phyloP scores from a whole-genome alignment of 1,284 basidiomycete species.

The Cryptococcus neoformans region DNA sequence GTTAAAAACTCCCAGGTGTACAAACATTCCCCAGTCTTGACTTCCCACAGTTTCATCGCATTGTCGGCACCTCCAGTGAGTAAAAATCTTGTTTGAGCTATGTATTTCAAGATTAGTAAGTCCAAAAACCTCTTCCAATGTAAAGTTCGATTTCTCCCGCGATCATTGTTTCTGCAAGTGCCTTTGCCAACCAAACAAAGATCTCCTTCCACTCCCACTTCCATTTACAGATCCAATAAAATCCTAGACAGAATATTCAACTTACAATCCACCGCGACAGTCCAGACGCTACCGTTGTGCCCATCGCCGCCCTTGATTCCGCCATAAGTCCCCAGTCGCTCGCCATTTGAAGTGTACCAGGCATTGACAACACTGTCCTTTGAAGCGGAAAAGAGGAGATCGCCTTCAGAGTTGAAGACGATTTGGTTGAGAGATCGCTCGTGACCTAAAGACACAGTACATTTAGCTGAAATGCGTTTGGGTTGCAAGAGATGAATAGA shows the following conservation, averaged over 20 bases:
- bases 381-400: slow-evolving; percentile 91
- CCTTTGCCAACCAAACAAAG: no score
- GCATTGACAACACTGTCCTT: slow-evolving; percentile 96
- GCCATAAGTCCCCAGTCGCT: slow-evolving; percentile 93
- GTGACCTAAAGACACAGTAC: slow-evolving; percentile 63
- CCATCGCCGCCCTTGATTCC: slow-evolving; percentile 51
- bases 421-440: slow-evolving; percentile 98
- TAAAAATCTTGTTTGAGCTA: slow-evolving; percentile 80
- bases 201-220: no score
- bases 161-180: no score
- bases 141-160: no score
- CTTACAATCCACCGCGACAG: slow-evolving; percentile 91
- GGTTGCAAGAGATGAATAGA: background rate
- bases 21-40: slow-evolving; percentile 84
- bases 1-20: slow-evolving; percentile 97
- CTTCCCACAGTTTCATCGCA: slow-evolving; percentile 85
- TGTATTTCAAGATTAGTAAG: no score
- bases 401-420: slow-evolving; percentile 94
- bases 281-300: slow-evolving; percentile 96
- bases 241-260: no score
- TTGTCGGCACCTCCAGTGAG: slow-evolving; percentile 87
- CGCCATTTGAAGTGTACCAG: slow-evolving; percentile 99
- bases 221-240: background rate
- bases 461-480: background rate
- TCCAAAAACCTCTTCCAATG: no score